phyloP scores from a whole-genome alignment of 2,329 filamentous ascomycete species.

The Colletotrichum cordylinicola region DNA sequence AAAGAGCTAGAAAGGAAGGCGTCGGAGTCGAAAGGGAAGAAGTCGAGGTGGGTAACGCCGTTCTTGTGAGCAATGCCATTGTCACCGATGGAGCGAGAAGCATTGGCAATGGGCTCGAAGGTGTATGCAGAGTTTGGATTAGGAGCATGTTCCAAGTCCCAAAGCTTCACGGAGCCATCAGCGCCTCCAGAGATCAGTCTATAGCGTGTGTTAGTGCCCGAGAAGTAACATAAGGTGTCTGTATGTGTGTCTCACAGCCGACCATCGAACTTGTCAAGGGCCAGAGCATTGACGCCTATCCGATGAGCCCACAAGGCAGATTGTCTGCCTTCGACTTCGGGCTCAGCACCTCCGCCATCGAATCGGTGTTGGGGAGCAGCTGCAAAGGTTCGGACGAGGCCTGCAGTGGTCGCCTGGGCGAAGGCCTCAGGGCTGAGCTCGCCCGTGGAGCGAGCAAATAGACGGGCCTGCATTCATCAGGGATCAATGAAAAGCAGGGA shows the following conservation, averaged over 20 bases:
- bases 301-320: conserved; percentile 68
- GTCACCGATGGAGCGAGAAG: conserved; percentile 46
- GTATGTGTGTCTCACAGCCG: conserved; percentile 60
- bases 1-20: conserved; percentile 81
- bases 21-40: conserved; percentile 79
- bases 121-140: conserved; percentile 50
- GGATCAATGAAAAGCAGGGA: background rate
- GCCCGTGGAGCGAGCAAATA: conserved; percentile 79
- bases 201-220: background rate
- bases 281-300: conserved; percentile 79
- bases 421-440: conserved; percentile 68
- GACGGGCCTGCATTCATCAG: conserved; percentile 72
- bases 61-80: conserved; percentile 60
- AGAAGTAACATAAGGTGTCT: background rate
- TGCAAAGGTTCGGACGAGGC: conserved; percentile 73
- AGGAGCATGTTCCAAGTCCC: conserved; percentile 76
- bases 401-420: conserved; percentile 67
- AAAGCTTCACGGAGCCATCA: conserved; percentile 83
- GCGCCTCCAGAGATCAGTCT: conserved; percentile 85
- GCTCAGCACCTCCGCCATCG: conserved; percentile 54
- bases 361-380: conserved; percentile 73
- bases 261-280: conserved; percentile 83
- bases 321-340: conserved; percentile 8
- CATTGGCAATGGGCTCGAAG: conserved; percentile 60
- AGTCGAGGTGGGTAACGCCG: conserved; percentile 77